phyloP scores from a whole-genome alignment of 2,329 filamentous ascomycete species.

The Phialophora tarda region DNA sequence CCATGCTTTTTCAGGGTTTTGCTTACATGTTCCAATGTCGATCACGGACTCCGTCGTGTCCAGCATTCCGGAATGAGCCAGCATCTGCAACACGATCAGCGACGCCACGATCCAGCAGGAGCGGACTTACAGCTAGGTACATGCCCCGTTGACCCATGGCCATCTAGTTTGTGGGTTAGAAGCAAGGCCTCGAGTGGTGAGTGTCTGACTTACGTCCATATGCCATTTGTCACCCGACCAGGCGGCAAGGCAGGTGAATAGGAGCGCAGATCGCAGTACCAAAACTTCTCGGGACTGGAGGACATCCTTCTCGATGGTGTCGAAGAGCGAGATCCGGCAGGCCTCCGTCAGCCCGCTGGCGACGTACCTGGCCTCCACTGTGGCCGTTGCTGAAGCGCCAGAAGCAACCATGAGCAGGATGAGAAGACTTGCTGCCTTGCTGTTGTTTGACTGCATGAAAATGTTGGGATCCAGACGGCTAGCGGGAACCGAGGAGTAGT shows the following conservation, averaged over 20 bases:
- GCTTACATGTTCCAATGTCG: slow-evolving; percentile 51
- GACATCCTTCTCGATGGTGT: slow-evolving; percentile 73
- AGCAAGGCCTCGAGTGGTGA: slow-evolving; percentile 1
- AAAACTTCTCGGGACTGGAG: slow-evolving; percentile 69
- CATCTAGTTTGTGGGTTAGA: slow-evolving; percentile 49
- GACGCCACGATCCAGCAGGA: slow-evolving; percentile 5
- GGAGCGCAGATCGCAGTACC: slow-evolving; percentile 67
- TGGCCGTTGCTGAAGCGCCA: slow-evolving; percentile 69
- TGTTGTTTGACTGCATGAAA: slow-evolving; percentile 66
- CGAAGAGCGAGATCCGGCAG: slow-evolving; percentile 73
- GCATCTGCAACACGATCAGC: slow-evolving; percentile 57
- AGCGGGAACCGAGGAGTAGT: slow-evolving; percentile 67
- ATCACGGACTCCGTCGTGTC: slow-evolving; percentile 58
- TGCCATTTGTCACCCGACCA: slow-evolving; percentile 80
- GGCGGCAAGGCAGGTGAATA: slow-evolving; percentile 70
- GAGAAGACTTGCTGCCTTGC: slow-evolving; percentile 68
- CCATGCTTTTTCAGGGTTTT: slow-evolving; percentile 62
- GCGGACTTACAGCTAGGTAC: slow-evolving; percentile 65
- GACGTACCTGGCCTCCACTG: slow-evolving; percentile 67
- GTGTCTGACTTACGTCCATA: slow-evolving; percentile 59
- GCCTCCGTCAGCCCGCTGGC: slow-evolving; percentile 72
- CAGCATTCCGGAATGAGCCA: slow-evolving; percentile 71
- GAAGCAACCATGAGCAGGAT: slow-evolving; percentile 75
- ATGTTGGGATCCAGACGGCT: slow-evolving; percentile 70
- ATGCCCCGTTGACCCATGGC: slow-evolving; percentile 75